A percentile compares a stretch with the other conserved stretches of the same genome.
phyloP scores from a whole-genome alignment of 2,329 filamentous ascomycete species.

The Endothia cerciana region DNA sequence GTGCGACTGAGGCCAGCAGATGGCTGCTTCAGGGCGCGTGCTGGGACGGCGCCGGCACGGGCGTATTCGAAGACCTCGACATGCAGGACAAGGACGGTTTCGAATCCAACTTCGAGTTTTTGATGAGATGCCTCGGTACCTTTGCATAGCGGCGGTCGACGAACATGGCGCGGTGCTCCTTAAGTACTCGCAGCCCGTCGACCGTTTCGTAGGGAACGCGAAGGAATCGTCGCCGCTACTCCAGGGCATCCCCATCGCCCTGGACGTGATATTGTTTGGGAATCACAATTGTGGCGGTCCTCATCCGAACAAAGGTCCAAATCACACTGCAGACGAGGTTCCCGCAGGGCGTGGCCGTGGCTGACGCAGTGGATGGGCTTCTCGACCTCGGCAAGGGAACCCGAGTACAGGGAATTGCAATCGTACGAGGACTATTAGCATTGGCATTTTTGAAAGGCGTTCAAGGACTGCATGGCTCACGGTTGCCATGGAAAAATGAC shows the following conservation, averaged over 20 bases:
- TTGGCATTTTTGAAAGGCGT: constrained; percentile 4
- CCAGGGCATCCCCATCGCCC: not conserved
- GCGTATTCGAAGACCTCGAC: constrained; percentile 22
- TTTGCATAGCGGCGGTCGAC: constrained; percentile 27
- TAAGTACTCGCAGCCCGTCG: constrained; percentile 25
- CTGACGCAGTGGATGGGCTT: constrained; percentile 6
- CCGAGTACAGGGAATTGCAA: constrained; percentile 17
- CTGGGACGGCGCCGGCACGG: constrained; percentile 15
- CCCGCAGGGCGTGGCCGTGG: not conserved
- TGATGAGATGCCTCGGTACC: constrained; percentile 25
- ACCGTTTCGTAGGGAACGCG: constrained; percentile 28
- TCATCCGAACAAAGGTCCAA: constrained; percentile 7
- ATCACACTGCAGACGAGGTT: not conserved
- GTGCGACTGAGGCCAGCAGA: constrained; percentile 29
- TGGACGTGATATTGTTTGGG: not conserved
- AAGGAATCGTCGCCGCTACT: not conserved
- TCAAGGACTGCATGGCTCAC: not conserved
- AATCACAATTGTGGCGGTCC: not conserved
- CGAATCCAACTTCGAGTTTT: constrained; percentile 25
- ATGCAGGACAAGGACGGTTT: constrained; percentile 27
- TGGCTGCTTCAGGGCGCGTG: constrained; percentile 30
- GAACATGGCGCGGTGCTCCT: constrained; percentile 27
- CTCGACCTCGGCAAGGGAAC: not conserved
- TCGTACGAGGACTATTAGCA: constrained; percentile 21
- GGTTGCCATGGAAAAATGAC: not conserved